phyloP scores from a whole-genome alignment of 1,284 basidiomycete genomes.

The Cutaneotrichosporon sp. region DNA sequence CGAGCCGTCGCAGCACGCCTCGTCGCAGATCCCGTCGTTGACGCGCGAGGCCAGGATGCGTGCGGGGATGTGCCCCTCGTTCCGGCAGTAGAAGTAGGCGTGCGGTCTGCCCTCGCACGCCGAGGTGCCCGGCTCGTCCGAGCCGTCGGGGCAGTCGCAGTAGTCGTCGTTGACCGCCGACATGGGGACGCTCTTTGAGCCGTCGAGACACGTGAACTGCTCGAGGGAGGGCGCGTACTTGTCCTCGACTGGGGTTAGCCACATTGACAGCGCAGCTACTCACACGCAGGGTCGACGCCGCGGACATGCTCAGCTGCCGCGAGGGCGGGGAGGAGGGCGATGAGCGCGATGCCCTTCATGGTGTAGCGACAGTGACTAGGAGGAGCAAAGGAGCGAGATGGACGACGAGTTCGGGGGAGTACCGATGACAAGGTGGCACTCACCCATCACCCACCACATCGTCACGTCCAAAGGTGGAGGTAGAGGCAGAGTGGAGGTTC shows the following conservation, averaged over 20 bases:
- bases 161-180: slow-evolving; percentile 88
- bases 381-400: no score
- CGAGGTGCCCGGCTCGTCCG: slow-evolving; percentile 90
- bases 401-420: not conserved
- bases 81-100: slow-evolving; percentile 80
- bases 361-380: not conserved
- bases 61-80: slow-evolving; percentile 82
- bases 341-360: slow-evolving; percentile 16
- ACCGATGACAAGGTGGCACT: not conserved
- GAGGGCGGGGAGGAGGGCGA: slow-evolving; percentile 18
- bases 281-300: slow-evolving; percentile 25
- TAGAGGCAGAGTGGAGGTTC: not conserved
- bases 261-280: no score
- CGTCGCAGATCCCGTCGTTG: slow-evolving; percentile 93
- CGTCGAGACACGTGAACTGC: slow-evolving; percentile 48
- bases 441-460: no score
- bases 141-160: slow-evolving; percentile 91
- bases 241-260: slow-evolving; percentile 21
- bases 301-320: slow-evolving; percentile 13
- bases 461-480: no score
- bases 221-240: slow-evolving; percentile 16
- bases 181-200: slow-evolving; percentile 59
- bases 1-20: slow-evolving; percentile 96
- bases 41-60: slow-evolving; percentile 79
- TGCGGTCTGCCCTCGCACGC: slow-evolving; percentile 66